Conservation (phyloP, 2,329 filamentous ascomycete species). For the Paecilomyces sp. region DNA sequence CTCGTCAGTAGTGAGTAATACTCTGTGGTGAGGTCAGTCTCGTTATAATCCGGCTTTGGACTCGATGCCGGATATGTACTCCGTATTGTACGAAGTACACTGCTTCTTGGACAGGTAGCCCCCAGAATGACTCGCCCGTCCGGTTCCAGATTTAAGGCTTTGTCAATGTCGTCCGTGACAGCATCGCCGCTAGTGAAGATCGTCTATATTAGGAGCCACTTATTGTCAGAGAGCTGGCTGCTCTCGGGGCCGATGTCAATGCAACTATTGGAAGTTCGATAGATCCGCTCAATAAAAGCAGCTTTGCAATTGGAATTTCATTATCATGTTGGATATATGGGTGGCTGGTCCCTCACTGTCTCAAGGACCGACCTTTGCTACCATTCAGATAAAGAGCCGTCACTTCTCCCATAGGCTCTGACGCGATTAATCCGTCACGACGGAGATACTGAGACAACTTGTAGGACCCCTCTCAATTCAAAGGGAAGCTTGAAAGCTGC, state of each 20-base stretch:
- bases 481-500: conserved; percentile 9
- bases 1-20: background rate
- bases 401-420: background rate
- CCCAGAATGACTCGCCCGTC: background rate
- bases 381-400: background rate
- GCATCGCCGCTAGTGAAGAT: background rate
- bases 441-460: background rate
- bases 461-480: background rate
- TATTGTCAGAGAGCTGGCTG: background rate
- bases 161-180: background rate
- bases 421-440: background rate
- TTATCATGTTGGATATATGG: background rate
- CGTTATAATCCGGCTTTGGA: no score
- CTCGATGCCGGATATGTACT: background rate
- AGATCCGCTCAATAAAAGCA: background rate
- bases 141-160: background rate
- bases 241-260: background rate
- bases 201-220: background rate
- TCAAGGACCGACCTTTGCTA: background rate
- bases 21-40: background rate
- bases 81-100: background rate
- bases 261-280: background rate
- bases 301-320: background rate
- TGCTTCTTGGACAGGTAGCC: background rate
- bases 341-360: background rate